phyloP scores from a whole-genome alignment of 306 rosid genomes.

The Ziziphus jujuba region DNA sequence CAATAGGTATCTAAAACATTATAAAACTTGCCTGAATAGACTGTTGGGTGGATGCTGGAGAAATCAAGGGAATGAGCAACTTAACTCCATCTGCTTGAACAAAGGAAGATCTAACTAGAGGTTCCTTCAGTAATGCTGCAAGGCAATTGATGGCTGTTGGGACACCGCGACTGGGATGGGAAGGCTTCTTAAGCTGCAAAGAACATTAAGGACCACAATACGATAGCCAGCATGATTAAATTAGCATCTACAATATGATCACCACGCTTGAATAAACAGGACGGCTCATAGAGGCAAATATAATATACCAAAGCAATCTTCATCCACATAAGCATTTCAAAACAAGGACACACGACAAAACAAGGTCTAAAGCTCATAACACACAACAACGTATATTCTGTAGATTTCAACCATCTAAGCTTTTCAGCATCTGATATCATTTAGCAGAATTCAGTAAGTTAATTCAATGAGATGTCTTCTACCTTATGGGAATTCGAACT shows the following conservation, averaged over 20 bases:
- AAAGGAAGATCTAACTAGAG: slow-evolving; percentile 80
- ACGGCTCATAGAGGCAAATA: background rate
- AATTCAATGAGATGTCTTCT: too few species aligned
- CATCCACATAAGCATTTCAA: background rate
- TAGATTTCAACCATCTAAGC: background rate
- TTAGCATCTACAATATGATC: background rate
- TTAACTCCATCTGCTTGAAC: slow-evolving; percentile 90
- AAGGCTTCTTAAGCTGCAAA: slow-evolving; percentile 84
- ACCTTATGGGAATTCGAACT: too few species aligned
- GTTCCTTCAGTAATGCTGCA: slow-evolving; percentile 86
- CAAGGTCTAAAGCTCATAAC: background rate
- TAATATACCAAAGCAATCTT: background rate
- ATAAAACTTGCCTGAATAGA: slow-evolving; percentile 76
- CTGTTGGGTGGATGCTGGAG: slow-evolving; percentile 97
- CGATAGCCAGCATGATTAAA: background rate
- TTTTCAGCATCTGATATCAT: slow-evolving; percentile 3
- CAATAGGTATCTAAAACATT: slow-evolving; percentile 8
- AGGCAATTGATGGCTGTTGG: slow-evolving; percentile 84
- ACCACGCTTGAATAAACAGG: background rate
- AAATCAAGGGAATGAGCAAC: slow-evolving; percentile 82
- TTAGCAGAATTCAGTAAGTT: too few species aligned
- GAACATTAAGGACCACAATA: slow-evolving; percentile 12
- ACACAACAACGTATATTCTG: background rate
- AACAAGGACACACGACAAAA: background rate
- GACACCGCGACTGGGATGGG: slow-evolving; percentile 79